phyloP scores from a whole-genome alignment of 352 stramenopile genomes.

The Pythium monospermum region DNA sequence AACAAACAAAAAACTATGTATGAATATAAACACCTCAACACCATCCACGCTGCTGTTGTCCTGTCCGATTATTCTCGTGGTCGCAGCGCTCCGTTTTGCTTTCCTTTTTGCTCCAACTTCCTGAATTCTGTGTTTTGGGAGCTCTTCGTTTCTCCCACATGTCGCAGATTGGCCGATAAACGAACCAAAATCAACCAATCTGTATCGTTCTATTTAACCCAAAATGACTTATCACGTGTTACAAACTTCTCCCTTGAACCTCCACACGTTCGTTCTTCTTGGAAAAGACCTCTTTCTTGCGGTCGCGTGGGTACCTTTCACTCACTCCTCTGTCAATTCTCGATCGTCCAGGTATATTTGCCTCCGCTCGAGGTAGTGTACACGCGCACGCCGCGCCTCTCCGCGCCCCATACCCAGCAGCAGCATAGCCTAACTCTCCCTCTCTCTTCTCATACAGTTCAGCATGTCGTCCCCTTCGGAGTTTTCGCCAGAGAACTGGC shows the following conservation, averaged over 20 bases:
- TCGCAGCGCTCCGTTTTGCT: no score
- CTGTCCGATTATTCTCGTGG: no score
- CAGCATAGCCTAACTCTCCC: no score
- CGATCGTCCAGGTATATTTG: no score
- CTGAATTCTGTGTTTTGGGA: no score
- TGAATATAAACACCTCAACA: no score
- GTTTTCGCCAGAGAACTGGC: slow-evolving; percentile 70
- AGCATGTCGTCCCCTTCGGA: slow-evolving; percentile 17
- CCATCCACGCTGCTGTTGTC: no score
- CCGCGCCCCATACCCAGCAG: background rate
- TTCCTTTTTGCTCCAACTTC: no score
- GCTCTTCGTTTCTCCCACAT: no score
- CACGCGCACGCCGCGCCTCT: background rate
- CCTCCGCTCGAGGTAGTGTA: no score
- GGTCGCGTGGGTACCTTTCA: background rate
- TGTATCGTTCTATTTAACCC: slow-evolving; percentile 6
- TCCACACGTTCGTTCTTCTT: slow-evolving; percentile 25
- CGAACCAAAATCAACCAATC: slow-evolving; percentile 7
- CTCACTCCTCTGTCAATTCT: background rate
- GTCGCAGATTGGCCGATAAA: slow-evolving; percentile 14
- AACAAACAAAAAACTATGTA: no score
- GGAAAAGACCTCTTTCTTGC: slow-evolving; percentile 1
- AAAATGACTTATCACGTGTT: slow-evolving; percentile 7
- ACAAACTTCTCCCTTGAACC: slow-evolving; percentile 20
- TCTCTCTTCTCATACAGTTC: no score